A percentile compares a stretch with the other conserved stretches of the same genome.
phyloP scores from a whole-genome alignment of 2,329 filamentous ascomycete genomes.

The Epichloe uncinata region DNA sequence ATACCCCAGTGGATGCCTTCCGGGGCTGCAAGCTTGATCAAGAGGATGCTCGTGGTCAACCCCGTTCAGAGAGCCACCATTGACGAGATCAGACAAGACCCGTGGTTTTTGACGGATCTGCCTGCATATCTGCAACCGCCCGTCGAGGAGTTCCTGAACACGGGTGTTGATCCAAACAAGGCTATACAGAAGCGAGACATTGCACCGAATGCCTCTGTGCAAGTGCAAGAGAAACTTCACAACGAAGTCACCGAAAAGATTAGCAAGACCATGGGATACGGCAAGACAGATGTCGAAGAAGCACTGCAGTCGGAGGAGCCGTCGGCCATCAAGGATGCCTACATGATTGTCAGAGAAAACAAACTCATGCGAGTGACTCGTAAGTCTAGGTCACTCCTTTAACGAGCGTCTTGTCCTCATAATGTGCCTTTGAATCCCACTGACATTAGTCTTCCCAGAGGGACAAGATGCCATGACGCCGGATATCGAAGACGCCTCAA shows the following conservation, averaged over 20 bases:
- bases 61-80: slow-evolving; percentile 91
- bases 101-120: slow-evolving; percentile 85
- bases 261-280: slow-evolving; percentile 96
- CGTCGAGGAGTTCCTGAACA: slow-evolving; percentile 83
- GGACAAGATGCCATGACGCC: slow-evolving; percentile 20
- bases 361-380: slow-evolving; percentile 92
- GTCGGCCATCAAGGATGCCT: slow-evolving; percentile 96
- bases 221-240: slow-evolving; percentile 80
- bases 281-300: slow-evolving; percentile 87
- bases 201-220: slow-evolving; percentile 62
- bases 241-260: slow-evolving; percentile 90
- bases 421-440: slow-evolving; percentile 2
- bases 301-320: slow-evolving; percentile 84
- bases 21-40: slow-evolving; percentile 71
- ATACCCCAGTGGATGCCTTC: slow-evolving; percentile 83
- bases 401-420: too few relatives aligned
- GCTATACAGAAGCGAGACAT: slow-evolving; percentile 75
- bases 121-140: slow-evolving; percentile 78
- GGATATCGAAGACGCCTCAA: slow-evolving; percentile 27
- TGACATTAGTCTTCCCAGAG: slow-evolving; percentile 14
- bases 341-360: slow-evolving; percentile 94
- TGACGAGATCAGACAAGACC: slow-evolving; percentile 80
- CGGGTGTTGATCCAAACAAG: slow-evolving; percentile 85
- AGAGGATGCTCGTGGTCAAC: slow-evolving; percentile 89
- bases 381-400: slow-evolving; percentile 35